Conservation (phyloP, 495 filamentous ascomycete species). For the Pseudotulostoma volvatum region DNA sequence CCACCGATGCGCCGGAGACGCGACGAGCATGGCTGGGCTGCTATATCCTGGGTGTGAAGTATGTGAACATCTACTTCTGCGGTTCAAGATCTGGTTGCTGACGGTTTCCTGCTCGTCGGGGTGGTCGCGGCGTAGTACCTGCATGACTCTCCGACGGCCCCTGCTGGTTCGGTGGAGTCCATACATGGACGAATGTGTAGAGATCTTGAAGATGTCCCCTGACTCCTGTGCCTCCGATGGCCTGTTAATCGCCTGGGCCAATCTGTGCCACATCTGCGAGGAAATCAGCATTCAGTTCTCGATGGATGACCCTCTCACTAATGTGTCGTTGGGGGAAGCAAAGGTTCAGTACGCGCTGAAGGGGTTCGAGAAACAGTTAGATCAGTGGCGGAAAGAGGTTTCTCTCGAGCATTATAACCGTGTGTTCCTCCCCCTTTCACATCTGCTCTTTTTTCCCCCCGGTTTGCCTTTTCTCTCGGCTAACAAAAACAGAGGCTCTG, state of each 20-base stretch:
- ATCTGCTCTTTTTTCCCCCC: neutral
- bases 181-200: constrained; percentile 62
- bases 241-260: constrained; percentile 50
- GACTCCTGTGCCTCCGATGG: constrained; percentile 51
- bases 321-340: constrained; percentile 51
- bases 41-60: constrained; percentile 43
- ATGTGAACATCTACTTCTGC: neutral
- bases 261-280: constrained; percentile 54
- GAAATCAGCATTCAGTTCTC: constrained; percentile 53
- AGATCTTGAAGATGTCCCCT: constrained; percentile 48
- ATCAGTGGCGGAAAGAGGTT: constrained; percentile 44
- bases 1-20: constrained; percentile 51
- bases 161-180: constrained; percentile 56
- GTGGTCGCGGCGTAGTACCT: no score
- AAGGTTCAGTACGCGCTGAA: constrained; percentile 60
- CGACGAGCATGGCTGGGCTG: constrained; percentile 54
- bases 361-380: constrained; percentile 59
- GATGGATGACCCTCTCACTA: constrained; percentile 50
- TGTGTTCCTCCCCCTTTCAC: constrained; percentile 6
- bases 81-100: no score
- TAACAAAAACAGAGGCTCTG: constrained; percentile 1
- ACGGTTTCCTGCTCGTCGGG: no score
- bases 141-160: constrained; percentile 59
- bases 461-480: neutral
- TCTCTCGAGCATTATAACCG: constrained; percentile 26